phyloP scores from a whole-genome alignment of 495 filamentous ascomycete genomes.

The Chaetomium tenue region DNA sequence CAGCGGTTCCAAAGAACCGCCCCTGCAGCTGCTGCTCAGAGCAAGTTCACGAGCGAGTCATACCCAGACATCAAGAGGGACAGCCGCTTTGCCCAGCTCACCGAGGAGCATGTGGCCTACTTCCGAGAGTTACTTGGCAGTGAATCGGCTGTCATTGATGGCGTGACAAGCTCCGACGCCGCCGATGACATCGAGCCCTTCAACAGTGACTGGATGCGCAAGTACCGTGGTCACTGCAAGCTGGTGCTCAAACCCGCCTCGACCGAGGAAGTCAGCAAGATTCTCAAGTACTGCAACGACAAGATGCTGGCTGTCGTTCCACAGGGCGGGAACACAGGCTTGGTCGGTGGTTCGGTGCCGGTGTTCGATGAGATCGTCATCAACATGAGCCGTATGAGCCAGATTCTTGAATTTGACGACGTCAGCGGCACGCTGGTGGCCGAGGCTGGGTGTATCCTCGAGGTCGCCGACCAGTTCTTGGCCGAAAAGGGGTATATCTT shows the following conservation, averaged over 20 bases:
- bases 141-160: slow-evolving; percentile 78
- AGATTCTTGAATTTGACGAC: slow-evolving; percentile 86
- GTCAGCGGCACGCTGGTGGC: slow-evolving; percentile 87
- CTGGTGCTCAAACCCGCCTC: slow-evolving; percentile 81
- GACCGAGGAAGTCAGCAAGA: slow-evolving; percentile 81
- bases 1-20: slow-evolving; percentile 33
- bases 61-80: slow-evolving; percentile 84
- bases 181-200: slow-evolving; percentile 81
- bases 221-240: slow-evolving; percentile 87
- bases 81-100: slow-evolving; percentile 66
- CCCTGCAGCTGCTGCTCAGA: slow-evolving; percentile 32
- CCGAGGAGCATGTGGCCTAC: slow-evolving; percentile 70
- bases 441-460: slow-evolving; percentile 88
- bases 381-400: slow-evolving; percentile 82
- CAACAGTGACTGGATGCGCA: slow-evolving; percentile 99
- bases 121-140: slow-evolving; percentile 75
- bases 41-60: slow-evolving; percentile 76
- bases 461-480: slow-evolving; percentile 79
- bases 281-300: slow-evolving; percentile 91
- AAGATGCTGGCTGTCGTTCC: slow-evolving; percentile 91
- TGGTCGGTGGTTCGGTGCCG: slow-evolving; percentile 92
- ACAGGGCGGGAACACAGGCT: slow-evolving; percentile 92
- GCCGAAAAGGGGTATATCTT: slow-evolving; percentile 80
- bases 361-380: slow-evolving; percentile 98
- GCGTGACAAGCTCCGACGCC: slow-evolving; percentile 64